A percentile compares a stretch with the other conserved stretches of the same genome.
Conservation (phyloP, 257 asterid genomes). For the Jaltomata sinuosa region DNA sequence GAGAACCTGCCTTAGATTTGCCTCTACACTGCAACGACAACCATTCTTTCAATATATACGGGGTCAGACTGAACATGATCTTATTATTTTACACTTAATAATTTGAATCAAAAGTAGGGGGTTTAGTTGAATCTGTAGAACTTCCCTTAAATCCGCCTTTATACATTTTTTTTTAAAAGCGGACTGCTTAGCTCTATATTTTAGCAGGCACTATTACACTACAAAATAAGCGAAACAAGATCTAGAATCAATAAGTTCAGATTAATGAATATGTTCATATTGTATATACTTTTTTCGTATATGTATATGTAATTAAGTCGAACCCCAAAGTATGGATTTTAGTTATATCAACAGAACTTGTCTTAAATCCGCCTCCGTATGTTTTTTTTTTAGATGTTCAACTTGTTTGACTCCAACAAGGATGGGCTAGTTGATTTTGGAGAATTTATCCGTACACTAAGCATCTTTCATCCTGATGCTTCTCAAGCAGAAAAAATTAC, state of each 20-base stretch:
- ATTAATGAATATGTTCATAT: not conserved
- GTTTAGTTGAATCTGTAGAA: too few relatives aligned
- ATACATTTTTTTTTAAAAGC: too few relatives aligned
- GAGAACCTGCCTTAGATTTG: too few relatives aligned
- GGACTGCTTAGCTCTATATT: not conserved
- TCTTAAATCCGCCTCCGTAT: not conserved
- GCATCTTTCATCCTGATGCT: slow-evolving; percentile 38
- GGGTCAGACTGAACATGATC: too few relatives aligned
- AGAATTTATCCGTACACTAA: slow-evolving; percentile 6
- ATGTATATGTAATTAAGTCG: not conserved
- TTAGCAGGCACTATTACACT: not conserved
- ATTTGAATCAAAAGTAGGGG: too few relatives aligned
- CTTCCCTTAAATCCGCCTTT: too few relatives aligned
- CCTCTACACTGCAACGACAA: too few relatives aligned
- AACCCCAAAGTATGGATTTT: not conserved
- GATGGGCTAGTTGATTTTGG: slow-evolving; percentile 9
- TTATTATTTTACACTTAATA: not conserved
- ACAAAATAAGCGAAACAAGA: not conserved
- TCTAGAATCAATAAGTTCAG: not conserved
- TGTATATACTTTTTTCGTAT: not conserved
- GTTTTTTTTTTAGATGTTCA: not conserved
- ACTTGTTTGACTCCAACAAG: slow-evolving; percentile 12
- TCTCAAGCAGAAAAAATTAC: slow-evolving; percentile 35
- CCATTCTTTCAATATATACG: too few relatives aligned
- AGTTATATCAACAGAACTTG: not conserved